These are phyloP conservation scores for Allantophomopsis lycopodina DNA, from an alignment of 2,329 filamentous ascomycete genomes.

Conservation along the genomic window DNA sequence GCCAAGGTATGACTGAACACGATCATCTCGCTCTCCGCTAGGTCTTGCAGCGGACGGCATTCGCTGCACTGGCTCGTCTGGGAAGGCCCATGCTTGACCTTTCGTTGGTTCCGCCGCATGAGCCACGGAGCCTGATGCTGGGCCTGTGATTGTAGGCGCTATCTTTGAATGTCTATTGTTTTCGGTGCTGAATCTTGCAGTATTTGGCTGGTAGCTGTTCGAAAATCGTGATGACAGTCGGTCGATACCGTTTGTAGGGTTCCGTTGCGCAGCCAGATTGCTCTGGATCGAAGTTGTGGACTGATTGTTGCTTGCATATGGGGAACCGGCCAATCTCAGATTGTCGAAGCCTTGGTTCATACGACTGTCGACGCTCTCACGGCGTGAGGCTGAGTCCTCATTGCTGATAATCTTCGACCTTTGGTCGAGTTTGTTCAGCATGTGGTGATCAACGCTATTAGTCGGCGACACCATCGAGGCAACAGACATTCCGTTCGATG, in stretches of 20 bases:
- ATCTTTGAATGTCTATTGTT: conserved; percentile 43
- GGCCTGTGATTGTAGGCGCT: conserved; percentile 66
- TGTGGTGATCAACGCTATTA: conserved; percentile 14
- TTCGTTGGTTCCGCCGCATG: conserved; percentile 68
- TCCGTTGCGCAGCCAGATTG: conserved; percentile 52
- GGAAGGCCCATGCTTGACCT: conserved; percentile 75
- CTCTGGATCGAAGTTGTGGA: conserved; percentile 65
- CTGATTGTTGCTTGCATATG: conserved; percentile 65
- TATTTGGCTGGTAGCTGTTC: conserved; percentile 46
- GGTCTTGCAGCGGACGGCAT: conserved; percentile 29
- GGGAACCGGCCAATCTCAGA: conserved; percentile 53
- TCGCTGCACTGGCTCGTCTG: conserved; percentile 52
- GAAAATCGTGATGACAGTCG: conserved; percentile 44
- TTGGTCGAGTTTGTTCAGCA: conserved; percentile 9
- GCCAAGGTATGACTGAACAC: conserved; percentile 27
- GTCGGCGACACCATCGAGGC: conserved; percentile 52
- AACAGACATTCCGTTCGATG: conserved; percentile 48
- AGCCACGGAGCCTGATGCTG: conserved; percentile 48
- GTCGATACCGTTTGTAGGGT: conserved; percentile 33
- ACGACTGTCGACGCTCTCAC: conserved; percentile 70
- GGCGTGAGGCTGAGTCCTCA: conserved; percentile 35
- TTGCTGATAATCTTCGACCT: conserved; percentile 27
- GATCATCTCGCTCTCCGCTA: conserved; percentile 28
- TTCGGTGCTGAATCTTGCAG: conserved; percentile 25
- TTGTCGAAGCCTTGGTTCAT: conserved; percentile 61